These are phyloP conservation scores for Aureobasidium sp. DNA, from an alignment of 2,329 filamentous ascomycete genomes.

Conservation along the genomic window DNA sequence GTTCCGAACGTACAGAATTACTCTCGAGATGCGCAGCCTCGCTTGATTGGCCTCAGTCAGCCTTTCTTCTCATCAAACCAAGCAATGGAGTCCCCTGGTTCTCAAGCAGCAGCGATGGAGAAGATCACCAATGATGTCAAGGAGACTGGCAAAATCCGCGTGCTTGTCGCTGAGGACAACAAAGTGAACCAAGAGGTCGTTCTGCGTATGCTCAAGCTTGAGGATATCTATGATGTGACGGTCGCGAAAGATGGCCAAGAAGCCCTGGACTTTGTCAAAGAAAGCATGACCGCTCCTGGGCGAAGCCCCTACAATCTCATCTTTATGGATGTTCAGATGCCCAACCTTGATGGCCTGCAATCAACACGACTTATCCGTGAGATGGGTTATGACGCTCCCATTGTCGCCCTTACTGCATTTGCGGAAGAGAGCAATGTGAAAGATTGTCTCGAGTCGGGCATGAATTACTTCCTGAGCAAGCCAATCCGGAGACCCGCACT, in stretches of 20 bases:
- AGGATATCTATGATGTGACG: slow-evolving; percentile 78
- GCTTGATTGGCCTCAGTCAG: slow-evolving; percentile 72
- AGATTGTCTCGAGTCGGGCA: slow-evolving; percentile 69
- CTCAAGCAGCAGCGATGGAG: slow-evolving; percentile 60
- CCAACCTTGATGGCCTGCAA: slow-evolving; percentile 82
- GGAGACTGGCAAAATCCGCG: slow-evolving; percentile 58
- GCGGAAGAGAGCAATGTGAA: slow-evolving; percentile 72
- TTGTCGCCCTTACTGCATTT: slow-evolving; percentile 86
- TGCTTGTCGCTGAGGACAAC: slow-evolving; percentile 80
- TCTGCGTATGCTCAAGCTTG: slow-evolving; percentile 63
- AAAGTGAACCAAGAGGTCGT: slow-evolving; percentile 55
- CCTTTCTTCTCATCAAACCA: slow-evolving; percentile 62
- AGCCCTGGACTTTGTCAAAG: slow-evolving; percentile 78
- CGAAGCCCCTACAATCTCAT: slow-evolving; percentile 64
- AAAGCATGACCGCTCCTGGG: slow-evolving; percentile 52
- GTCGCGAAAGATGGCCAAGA: slow-evolving; percentile 65
- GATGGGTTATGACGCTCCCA: slow-evolving; percentile 80
- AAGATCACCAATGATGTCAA: slow-evolving; percentile 57
- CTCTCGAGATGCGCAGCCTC: slow-evolving; percentile 61
- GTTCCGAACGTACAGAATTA: slow-evolving; percentile 22
- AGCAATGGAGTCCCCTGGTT: slow-evolving; percentile 46
- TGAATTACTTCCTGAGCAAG: slow-evolving; percentile 78
- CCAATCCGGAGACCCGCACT: slow-evolving; percentile 74
- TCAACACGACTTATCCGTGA: slow-evolving; percentile 77
- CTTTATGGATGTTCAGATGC: slow-evolving; percentile 95